Conservation (phyloP, 2,329 filamentous ascomycete species). For the Emmonsiellopsis sp. region DNA sequence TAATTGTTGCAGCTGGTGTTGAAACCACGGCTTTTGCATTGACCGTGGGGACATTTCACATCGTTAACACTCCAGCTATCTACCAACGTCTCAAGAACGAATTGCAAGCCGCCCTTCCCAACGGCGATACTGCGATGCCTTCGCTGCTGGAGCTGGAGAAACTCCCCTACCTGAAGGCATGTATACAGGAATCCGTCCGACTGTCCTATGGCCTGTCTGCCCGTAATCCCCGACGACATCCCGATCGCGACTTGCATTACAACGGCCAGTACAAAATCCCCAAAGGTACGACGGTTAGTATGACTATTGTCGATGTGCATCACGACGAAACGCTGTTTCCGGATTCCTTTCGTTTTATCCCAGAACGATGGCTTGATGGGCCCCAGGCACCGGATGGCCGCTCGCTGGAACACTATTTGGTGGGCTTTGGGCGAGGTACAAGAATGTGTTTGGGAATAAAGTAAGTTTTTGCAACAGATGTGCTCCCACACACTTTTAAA, state of each 20-base stretch:
- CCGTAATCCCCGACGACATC: conserved; percentile 12
- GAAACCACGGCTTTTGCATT: conserved; percentile 19
- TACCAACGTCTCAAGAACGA: conserved; percentile 14
- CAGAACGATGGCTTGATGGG: conserved; percentile 21
- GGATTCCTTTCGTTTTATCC: conserved; percentile 16
- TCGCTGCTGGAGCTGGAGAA: conserved; percentile 2
- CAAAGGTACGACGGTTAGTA: conserved; percentile 13
- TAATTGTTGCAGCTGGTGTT: conserved; percentile 19
- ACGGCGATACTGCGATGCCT: conserved; percentile 5
- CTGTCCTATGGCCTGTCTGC: conserved; percentile 13
- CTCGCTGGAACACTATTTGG: conserved; percentile 19
- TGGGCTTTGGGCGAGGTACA: conserved; percentile 28
- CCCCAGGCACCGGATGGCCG: conserved; percentile 7
- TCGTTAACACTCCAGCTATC: conserved; percentile 15
- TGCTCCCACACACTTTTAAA: not conserved
- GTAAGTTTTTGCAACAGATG: conserved; percentile 4
- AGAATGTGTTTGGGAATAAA: conserved; percentile 38
- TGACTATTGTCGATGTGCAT: conserved; percentile 14
- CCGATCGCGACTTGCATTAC: conserved; percentile 9
- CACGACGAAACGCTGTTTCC: conserved; percentile 21
- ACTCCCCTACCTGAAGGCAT: conserved; percentile 5
- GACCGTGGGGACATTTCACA: conserved; percentile 18
- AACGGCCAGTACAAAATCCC: conserved; percentile 10
- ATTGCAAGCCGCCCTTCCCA: conserved; percentile 15
- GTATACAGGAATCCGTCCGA: conserved; percentile 6